phyloP scores from a whole-genome alignment of 2,329 filamentous ascomycete genomes.

The Hawksworthiomyces lignivorus region DNA sequence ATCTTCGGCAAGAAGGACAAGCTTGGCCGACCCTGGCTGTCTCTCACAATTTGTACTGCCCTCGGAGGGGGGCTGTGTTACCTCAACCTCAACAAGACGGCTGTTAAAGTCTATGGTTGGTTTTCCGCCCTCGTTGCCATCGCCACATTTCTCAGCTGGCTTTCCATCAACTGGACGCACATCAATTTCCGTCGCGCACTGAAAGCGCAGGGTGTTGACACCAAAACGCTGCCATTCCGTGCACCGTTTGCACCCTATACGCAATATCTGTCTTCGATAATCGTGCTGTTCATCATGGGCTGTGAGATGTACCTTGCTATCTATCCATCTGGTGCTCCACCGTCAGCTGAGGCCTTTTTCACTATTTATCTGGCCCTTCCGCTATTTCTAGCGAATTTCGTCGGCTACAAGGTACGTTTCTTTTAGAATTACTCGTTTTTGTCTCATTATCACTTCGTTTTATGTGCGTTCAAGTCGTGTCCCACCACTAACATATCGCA shows the following conservation, averaged over 20 bases:
- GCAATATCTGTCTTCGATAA: conserved; percentile 21
- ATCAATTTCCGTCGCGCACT: conserved; percentile 56
- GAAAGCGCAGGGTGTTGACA: conserved; percentile 45
- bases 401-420: conserved; percentile 57
- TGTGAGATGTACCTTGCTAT: conserved; percentile 41
- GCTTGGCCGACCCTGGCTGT: conserved; percentile 53
- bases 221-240: conserved; percentile 46
- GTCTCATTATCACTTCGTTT: too few relatives aligned
- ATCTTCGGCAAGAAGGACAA: conserved; percentile 57
- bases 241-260: conserved; percentile 28
- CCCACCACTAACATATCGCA: background rate
- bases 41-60: conserved; percentile 49
- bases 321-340: conserved; percentile 43
- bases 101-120: conserved; percentile 61
- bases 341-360: conserved; percentile 55
- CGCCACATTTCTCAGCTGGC: conserved; percentile 63
- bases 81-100: conserved; percentile 54
- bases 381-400: conserved; percentile 45
- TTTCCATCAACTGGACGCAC: conserved; percentile 56
- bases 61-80: conserved; percentile 57
- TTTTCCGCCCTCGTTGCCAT: conserved; percentile 62
- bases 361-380: conserved; percentile 41
- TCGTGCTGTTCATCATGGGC: conserved; percentile 46
- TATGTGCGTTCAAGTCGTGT: too few relatives aligned
- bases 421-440: background rate